These are phyloP conservation scores for Secale cereale DNA, from an alignment of 176 grass and related monocot genomes.

Conservation along the genomic window DNA sequence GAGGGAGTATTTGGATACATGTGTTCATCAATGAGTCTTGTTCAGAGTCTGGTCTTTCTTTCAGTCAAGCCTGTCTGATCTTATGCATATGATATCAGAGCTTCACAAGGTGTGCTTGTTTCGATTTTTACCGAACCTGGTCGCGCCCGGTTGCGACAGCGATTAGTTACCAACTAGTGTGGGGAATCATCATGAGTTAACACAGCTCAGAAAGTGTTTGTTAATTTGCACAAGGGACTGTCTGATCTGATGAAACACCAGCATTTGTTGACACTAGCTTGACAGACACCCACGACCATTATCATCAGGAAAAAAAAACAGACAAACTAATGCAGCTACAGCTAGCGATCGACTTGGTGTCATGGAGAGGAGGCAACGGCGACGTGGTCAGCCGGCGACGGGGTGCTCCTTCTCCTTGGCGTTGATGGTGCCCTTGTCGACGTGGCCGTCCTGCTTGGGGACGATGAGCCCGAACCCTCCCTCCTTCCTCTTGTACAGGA, in stretches of 20 bases:
- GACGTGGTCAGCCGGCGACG: neutral
- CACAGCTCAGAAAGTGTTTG: too few species aligned
- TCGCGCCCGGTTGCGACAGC: too few species aligned
- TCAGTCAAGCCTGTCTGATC: too few species aligned
- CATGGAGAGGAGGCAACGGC: neutral
- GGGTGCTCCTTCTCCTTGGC: neutral
- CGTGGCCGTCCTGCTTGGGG: slow-evolving; percentile 64
- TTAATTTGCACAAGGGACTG: neutral
- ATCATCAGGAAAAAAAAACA: neutral
- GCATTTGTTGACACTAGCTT: too few species aligned
- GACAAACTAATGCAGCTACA: neutral
- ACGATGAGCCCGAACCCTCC: slow-evolving; percentile 77
- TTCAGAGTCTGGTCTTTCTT: too few species aligned
- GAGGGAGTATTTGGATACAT: too few species aligned
- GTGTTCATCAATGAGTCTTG: too few species aligned
- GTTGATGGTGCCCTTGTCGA: slow-evolving; percentile 34
- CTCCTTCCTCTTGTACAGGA: slow-evolving; percentile 80
- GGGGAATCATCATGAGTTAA: too few species aligned
- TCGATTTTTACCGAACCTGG: too few species aligned
- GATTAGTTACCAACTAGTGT: too few species aligned
- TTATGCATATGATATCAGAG: too few species aligned
- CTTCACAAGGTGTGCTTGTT: too few species aligned
- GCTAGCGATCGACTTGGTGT: neutral
- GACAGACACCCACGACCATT: neutral
- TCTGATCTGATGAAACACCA: neutral